Conservation (phyloP, 2,329 filamentous ascomycete species). For the Alternaria dauci region DNA sequence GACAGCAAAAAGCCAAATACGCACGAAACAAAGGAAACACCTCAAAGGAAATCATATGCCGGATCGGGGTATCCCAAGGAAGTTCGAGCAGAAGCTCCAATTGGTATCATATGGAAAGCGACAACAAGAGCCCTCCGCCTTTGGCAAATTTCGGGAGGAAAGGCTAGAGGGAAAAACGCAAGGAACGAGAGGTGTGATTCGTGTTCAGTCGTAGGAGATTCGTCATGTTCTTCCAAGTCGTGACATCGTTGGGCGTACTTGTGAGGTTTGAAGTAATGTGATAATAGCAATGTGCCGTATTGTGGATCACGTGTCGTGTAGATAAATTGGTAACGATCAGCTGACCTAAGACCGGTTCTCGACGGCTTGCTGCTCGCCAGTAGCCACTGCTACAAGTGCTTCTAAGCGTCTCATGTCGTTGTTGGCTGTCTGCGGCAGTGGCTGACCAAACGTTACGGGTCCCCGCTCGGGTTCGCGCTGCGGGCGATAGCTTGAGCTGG, state of each 20-base stretch:
- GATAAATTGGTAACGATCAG: not conserved
- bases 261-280: conserved; percentile 13
- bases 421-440: conserved; percentile 46
- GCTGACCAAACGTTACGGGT: conserved; percentile 42
- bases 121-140: conserved; percentile 34
- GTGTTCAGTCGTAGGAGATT: conserved; percentile 29
- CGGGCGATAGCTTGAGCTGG: conserved; percentile 39
- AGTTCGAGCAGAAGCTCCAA: conserved; percentile 33
- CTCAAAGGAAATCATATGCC: conserved; percentile 9
- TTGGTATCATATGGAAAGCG: conserved; percentile 44
- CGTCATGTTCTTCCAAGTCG: conserved; percentile 30
- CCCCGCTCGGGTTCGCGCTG: conserved; percentile 43
- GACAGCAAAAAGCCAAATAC: conserved; percentile 3
- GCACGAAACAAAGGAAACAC: conserved; percentile 12
- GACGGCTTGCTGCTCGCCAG: conserved; percentile 60
- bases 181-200: conserved; percentile 22
- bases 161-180: not conserved
- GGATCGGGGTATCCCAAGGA: conserved; percentile 19
- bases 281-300: conserved; percentile 1
- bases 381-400: conserved; percentile 71
- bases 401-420: conserved; percentile 66
- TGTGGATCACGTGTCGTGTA: not conserved
- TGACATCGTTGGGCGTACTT: conserved; percentile 30
- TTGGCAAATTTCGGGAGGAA: conserved; percentile 17
- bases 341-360: conserved; percentile 35